Conservation (phyloP, 2,329 filamentous ascomycete species). For the Tolypocladium guangdongense region DNA sequence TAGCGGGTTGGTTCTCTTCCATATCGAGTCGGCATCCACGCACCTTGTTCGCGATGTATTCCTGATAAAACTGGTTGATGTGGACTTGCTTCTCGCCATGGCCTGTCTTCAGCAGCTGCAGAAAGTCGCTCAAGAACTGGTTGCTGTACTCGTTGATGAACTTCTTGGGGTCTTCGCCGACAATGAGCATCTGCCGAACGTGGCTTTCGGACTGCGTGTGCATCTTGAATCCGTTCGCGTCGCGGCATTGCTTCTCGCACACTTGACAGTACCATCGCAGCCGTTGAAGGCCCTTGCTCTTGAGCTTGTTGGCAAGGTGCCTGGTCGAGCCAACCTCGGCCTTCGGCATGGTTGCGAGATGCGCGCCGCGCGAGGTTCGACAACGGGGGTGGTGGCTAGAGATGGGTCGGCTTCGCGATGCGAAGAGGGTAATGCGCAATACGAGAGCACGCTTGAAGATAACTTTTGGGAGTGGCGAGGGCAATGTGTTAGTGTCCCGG, state of each 20-base stretch:
- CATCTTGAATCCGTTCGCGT: constrained; percentile 87
- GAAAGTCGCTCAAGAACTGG: constrained; percentile 72
- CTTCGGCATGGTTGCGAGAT: constrained; percentile 58
- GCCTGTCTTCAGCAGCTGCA: constrained; percentile 64
- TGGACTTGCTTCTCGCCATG: constrained; percentile 87
- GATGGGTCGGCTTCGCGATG: not conserved
- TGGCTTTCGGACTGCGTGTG: constrained; percentile 79
- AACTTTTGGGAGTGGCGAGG: not conserved
- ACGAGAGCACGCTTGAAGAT: not conserved
- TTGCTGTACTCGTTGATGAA: constrained; percentile 72
- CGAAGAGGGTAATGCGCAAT: not conserved
- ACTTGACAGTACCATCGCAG: constrained; percentile 86
- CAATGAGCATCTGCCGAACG: constrained; percentile 75
- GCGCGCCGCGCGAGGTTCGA: not conserved
- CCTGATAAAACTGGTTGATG: constrained; percentile 90
- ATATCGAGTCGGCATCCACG: not conserved
- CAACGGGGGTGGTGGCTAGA: not conserved
- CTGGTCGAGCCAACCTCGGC: constrained; percentile 92
- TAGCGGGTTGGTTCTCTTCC: not conserved
- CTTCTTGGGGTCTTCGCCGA: constrained; percentile 79
- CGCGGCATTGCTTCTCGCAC: constrained; percentile 55
- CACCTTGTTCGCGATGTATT: constrained; percentile 71
- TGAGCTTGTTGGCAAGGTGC: constrained; percentile 81
- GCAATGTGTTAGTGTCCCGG: not conserved
- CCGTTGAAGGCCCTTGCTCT: constrained; percentile 65